Evolutionary conservation across 371 early-diverging fungal genomes (phyloP), one percentile per base, ranked within the genome.

Genomic region (Apophysomyces trapeziformis): DNA sequence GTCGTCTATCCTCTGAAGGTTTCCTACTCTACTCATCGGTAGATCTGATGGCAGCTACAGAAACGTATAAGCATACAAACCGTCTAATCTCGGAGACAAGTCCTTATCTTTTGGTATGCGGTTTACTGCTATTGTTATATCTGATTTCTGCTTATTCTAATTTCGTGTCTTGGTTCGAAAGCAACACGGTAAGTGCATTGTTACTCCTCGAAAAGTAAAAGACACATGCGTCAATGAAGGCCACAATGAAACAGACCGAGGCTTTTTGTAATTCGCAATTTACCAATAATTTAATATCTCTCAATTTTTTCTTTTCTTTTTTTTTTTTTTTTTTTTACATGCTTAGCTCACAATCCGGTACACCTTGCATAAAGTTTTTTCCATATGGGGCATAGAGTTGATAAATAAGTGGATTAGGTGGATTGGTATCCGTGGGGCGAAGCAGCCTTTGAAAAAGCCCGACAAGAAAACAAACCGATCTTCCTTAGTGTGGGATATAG

Each of bases 351-450:
- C 60, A 82, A 82, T 60, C 82, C 82, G 11, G 82, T 80, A 71
- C 54, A 69, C 58, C 18, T 35, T 38, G 18, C 64, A 54, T 44
- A 54, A 56, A 58, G 58, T 36, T 43, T 14, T 58, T 46, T 45
- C 39, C 47, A 16, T 54, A 58, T 58, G 46, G 11, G 6, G 13
- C 14, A 63, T 14, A 7, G 38, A 14, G 59, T 35, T 46, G 60
- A 38, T 32, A 35, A 16, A 67, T 57, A 38, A 26, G 36, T 60
- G 56, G 60, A 72, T 61, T 66, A 83, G 70, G 88, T 90, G 11
- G 87, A 90, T 68, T 90, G 91, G 91, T 88, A 79, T 74, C 89
- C 91, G 36, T 90, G 91, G 91, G 83, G 87, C 5, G 75, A 87
- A 68, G 88, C 88, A 68, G 91, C 91, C 4, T 89, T 90, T 65